Base-by-base conservation (phyloP, 192 early-diverging fungal genomes). In the Lunasporangiospora selenospora region DNA sequence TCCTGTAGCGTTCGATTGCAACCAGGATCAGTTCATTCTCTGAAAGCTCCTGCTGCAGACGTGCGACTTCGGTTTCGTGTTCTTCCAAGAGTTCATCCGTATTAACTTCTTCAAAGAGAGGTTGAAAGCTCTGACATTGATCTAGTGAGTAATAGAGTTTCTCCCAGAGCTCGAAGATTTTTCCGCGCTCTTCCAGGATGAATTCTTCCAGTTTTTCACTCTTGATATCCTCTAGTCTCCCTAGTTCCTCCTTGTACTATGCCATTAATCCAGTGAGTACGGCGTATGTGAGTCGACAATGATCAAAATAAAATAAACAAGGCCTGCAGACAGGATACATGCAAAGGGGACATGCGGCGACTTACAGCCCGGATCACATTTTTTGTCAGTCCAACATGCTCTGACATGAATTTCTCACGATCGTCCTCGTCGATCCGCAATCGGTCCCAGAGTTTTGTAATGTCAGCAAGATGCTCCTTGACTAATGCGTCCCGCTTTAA, bases 231-330 rank as follows among this genome's bases (percentile, higher is more conserved):
- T 60, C 62, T 42, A 83, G 34, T 15, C 70, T 49, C 12, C 36
- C 33, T 40, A 77, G 30, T 48, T 83, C 81, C 13, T 66, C 42
- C 56, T 81, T 80, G 52, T 75, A 62, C 81, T 83, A 58, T 18
- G n/a, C 13, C 15, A 10, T 29, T 3, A 21, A 4, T n/a, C n/a
- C n/a, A n/a, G n/a, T n/a, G n/a, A n/a, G n/a, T n/a, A n/a, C n/a
- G n/a, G n/a, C n/a, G n/a, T n/a, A n/a, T n/a, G n/a, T n/a, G n/a
- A n/a, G n/a, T n/a, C n/a, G n/a, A n/a, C n/a, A 36, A 10, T 32
- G 21, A 45, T 24, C 9, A 33, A 13, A 47, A 11, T 7, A 9
- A 4, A 37, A 40, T 33, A 8, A 18, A 53, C 12, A 23, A 24
- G 24, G 12, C 23, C n/a, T n/a, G n/a, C n/a, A 27, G 7, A 21